Conservation (phyloP, 805 yeast species). For the Saccharomycopsis sp. region DNA sequence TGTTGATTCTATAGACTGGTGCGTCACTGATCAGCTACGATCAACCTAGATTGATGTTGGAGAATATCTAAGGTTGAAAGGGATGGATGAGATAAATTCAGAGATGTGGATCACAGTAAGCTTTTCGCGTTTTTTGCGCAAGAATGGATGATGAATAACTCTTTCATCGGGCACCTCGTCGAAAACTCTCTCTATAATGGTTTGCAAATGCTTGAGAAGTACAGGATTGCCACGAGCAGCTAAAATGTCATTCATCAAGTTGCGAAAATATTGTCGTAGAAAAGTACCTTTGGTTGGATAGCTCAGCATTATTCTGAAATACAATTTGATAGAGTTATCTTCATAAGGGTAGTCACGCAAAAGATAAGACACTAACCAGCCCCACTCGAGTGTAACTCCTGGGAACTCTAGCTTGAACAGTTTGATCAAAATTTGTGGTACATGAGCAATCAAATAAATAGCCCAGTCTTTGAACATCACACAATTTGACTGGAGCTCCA, state of each 20-base stretch:
- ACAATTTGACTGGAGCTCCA: constrained; percentile 1
- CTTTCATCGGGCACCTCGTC: background rate
- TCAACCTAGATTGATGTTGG: no score
- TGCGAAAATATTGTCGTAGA: background rate
- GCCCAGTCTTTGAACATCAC: background rate
- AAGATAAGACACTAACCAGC: constrained; percentile 1
- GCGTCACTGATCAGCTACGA: no score
- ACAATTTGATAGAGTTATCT: background rate
- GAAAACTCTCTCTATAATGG: background rate
- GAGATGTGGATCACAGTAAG: background rate
- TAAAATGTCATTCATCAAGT: background rate
- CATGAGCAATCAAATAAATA: background rate
- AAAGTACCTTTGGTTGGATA: background rate
- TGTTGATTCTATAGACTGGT: no score
- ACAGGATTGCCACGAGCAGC: background rate
- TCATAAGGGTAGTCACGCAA: background rate
- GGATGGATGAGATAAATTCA: background rate
- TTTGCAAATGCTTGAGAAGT: background rate
- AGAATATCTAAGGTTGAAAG: background rate
- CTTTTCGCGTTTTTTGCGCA: background rate
- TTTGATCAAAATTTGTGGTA: background rate
- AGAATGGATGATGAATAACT: background rate
- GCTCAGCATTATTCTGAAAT: constrained; percentile 1
- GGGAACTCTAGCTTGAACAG: background rate
- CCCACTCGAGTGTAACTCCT: background rate